Evolutionary conservation across 306 rosid genomes (phyloP), one percentile per base, ranked within the genome.

Genomic region (Cucumis hystrix): DNA sequence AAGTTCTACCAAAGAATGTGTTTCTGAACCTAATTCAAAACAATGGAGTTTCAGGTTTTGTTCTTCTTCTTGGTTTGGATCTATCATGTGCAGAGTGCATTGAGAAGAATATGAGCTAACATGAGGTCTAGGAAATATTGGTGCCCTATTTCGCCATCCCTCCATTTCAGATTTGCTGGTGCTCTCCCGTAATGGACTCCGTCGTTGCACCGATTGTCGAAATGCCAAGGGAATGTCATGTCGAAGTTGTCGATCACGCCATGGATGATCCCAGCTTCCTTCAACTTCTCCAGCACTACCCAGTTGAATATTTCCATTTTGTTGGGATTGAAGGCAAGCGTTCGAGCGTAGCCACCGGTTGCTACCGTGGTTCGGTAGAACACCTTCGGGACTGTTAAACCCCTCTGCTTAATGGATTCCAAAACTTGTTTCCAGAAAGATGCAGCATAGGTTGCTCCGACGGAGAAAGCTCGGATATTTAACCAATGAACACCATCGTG

Each of bases 201-300:
- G 59, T 93, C 98, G 0, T 84, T 91, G 77, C 93, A 89, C 52
- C 96, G 87, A 73, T 93, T 93, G 83, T 91, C 90, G 76, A 72
- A 93, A 83, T 93, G 98, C 98, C 97, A 93, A 0, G 98, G 97
- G 82, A 83, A 93, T 23, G 96, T 93, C 85, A 93, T 87, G 54
- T 93, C 98, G 23, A 93, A 93, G 86, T 91, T 75, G 67, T 93
- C 98, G 28, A 93, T 87, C 78, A 93, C 92, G 9, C 97, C 96
- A 0, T 86, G 79, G 20, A 88, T 47, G 51, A 93, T 81, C 74
- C 97, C 91, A 7, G 82, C 89, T 79, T 76, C 56, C 85, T 78
- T 91, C 79, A 93, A 76, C 78, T 88, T 91, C 77, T 91, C 97
- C 51, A 91, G 6, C 5, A 93, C 23, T 11, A 91, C 89, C 73